These are phyloP conservation scores for Colletotrichum limetticola DNA, from an alignment of 2,329 filamentous ascomycete species.

Conservation along the genomic window DNA sequence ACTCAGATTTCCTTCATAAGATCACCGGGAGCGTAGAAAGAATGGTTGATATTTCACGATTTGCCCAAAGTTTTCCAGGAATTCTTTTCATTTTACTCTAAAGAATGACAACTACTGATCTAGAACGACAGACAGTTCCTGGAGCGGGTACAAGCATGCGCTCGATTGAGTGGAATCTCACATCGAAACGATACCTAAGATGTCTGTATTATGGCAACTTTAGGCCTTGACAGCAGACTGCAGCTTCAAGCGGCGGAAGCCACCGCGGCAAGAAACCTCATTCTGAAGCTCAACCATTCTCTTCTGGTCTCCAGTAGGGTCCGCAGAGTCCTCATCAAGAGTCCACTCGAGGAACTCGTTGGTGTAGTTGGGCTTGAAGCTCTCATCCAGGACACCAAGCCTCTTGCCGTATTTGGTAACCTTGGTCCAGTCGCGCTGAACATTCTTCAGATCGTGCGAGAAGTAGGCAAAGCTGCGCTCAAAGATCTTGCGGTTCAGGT, in stretches of 20 bases:
- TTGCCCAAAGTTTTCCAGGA: not conserved
- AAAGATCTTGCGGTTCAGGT: slow-evolving; percentile 81
- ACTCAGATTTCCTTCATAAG: not conserved
- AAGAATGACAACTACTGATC: not conserved
- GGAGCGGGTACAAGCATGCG: not conserved
- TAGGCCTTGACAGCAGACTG: slow-evolving; percentile 21
- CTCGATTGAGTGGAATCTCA: not conserved
- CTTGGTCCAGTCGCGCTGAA: slow-evolving; percentile 79
- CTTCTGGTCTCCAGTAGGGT: slow-evolving; percentile 80
- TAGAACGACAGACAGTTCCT: not conserved
- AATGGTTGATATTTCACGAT: not conserved
- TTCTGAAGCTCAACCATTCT: slow-evolving; percentile 77
- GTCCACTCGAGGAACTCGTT: slow-evolving; percentile 76
- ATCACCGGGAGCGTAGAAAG: not conserved
- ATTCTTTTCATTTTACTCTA: not conserved
- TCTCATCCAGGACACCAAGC: slow-evolving; percentile 71
- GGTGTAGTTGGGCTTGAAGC: slow-evolving; percentile 79
- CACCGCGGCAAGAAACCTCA: slow-evolving; percentile 71
- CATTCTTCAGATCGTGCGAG: slow-evolving; percentile 79
- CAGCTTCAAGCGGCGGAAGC: slow-evolving; percentile 64
- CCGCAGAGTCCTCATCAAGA: slow-evolving; percentile 71
- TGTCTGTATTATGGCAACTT: not conserved
- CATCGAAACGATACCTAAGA: no score
- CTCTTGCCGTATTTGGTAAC: slow-evolving; percentile 82
- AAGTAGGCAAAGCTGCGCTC: slow-evolving; percentile 84